Conservation (phyloP, 257 asterid genomes). For the Solanum peruvianum region DNA sequence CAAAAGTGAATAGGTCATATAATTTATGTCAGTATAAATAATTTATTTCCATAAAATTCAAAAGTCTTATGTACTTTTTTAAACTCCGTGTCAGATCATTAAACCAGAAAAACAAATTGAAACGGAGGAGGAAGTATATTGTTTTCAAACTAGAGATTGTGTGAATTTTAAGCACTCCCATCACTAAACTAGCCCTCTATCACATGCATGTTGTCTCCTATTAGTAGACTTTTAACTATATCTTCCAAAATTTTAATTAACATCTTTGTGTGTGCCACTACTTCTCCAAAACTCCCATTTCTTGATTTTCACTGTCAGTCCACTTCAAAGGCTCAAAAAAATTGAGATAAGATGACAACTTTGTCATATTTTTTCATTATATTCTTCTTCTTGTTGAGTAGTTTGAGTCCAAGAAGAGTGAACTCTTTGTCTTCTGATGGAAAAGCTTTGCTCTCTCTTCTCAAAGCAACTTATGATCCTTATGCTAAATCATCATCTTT, state of each 20-base stretch:
- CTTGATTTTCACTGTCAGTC: neutral
- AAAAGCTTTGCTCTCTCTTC: conserved; percentile 66
- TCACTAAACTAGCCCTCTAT: neutral
- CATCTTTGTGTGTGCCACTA: conserved; percentile 6
- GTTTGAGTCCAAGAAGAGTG: neutral
- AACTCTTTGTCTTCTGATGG: conserved; percentile 66
- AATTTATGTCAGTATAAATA: neutral
- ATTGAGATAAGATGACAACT: conserved; percentile 19
- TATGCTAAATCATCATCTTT: conserved; percentile 42
- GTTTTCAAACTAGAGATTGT: conserved; percentile 9
- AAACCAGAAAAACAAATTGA: accelerated
- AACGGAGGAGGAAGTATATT: neutral
- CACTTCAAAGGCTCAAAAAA: neutral
- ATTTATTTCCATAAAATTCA: neutral
- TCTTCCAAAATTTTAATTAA: neutral
- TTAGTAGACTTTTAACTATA: conserved; percentile 12
- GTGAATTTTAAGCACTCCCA: conserved; percentile 25
- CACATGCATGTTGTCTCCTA: conserved; percentile 51
- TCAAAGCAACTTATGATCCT: conserved; percentile 40
- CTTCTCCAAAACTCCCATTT: neutral
- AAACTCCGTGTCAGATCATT: neutral
- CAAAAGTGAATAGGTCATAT: neutral
- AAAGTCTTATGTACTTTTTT: neutral
- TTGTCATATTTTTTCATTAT: conserved; percentile 1
- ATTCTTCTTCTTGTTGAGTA: conserved; percentile 12